phyloP scores from a whole-genome alignment of 768 basidiomycete genomes.

The Suillus tomentosus region DNA sequence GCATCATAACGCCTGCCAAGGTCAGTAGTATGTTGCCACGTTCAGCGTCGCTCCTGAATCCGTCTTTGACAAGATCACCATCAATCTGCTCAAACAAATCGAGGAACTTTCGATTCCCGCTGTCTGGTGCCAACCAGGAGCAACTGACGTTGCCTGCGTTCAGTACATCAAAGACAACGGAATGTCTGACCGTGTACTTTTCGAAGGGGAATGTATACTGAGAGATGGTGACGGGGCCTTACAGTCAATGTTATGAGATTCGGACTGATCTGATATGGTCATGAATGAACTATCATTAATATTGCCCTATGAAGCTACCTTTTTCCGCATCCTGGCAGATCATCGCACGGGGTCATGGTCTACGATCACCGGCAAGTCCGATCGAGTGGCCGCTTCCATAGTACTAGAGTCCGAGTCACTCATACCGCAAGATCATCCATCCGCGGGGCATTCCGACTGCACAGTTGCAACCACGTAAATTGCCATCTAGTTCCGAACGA shows the following conservation, averaged over 20 bases:
- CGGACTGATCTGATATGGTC: neutral
- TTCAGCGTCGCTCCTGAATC: slow-evolving; percentile 1
- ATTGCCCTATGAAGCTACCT: neutral
- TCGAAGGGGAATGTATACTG: slow-evolving; percentile 83
- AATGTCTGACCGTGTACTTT: slow-evolving; percentile 68
- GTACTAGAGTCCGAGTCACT: neutral
- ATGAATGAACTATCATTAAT: no score
- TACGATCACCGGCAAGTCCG: neutral
- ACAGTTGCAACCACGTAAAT: neutral
- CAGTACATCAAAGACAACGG: slow-evolving; percentile 67
- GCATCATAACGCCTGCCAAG: slow-evolving; percentile 77
- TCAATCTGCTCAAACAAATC: slow-evolving; percentile 64
- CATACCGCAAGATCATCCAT: neutral
- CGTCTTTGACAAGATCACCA: slow-evolving; percentile 55
- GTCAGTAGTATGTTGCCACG: slow-evolving; percentile 35
- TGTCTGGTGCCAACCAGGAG: slow-evolving; percentile 91
- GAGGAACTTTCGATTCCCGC: slow-evolving; percentile 71
- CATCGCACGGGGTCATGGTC: no score
- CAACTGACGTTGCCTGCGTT: slow-evolving; percentile 66
- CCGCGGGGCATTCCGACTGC: no score
- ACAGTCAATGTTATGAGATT: slow-evolving; percentile 22
- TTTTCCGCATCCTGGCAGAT: neutral
- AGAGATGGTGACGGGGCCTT: slow-evolving; percentile 68
- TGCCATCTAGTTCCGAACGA: neutral
- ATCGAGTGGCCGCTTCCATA: slow-evolving; percentile 10